phyloP scores from a whole-genome alignment of 306 rosid species.

The Trichosanthes truncata region DNA sequence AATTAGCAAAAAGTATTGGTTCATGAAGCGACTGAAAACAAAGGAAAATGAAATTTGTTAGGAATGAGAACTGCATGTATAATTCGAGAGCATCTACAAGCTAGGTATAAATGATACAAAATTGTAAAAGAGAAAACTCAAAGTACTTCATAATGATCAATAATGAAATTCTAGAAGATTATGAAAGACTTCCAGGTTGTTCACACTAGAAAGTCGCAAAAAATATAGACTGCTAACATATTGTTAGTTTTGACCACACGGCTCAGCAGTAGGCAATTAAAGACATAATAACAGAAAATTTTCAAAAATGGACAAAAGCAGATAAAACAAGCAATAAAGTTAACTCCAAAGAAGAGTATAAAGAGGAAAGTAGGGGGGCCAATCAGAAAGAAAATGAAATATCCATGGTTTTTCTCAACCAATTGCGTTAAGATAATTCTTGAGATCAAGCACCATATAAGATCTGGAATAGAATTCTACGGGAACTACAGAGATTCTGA shows the following conservation, averaged over 20 bases:
- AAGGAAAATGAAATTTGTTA: conserved; percentile 18
- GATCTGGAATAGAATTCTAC: background rate
- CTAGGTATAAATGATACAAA: background rate
- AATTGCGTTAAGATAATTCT: background rate
- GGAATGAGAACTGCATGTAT: background rate
- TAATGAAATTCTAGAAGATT: background rate
- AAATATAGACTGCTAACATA: background rate
- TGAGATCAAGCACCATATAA: background rate
- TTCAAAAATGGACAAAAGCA: background rate
- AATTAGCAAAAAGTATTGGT: conserved; percentile 94
- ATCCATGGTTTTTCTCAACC: background rate
- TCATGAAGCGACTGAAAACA: conserved; percentile 94
- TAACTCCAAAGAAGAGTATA: background rate
- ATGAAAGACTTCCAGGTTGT: background rate
- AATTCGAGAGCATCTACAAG: background rate
- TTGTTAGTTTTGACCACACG: background rate
- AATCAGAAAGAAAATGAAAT: background rate
- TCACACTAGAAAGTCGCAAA: background rate
- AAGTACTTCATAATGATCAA: background rate
- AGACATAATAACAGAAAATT: background rate
- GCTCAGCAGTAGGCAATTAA: background rate
- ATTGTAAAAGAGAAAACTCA: background rate
- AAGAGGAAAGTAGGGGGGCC: background rate
- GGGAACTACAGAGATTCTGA: background rate
- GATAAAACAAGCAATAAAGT: background rate